These are phyloP conservation scores for Bremia lactucae DNA, from an alignment of 352 stramenopile genomes.

Conservation along the genomic window DNA sequence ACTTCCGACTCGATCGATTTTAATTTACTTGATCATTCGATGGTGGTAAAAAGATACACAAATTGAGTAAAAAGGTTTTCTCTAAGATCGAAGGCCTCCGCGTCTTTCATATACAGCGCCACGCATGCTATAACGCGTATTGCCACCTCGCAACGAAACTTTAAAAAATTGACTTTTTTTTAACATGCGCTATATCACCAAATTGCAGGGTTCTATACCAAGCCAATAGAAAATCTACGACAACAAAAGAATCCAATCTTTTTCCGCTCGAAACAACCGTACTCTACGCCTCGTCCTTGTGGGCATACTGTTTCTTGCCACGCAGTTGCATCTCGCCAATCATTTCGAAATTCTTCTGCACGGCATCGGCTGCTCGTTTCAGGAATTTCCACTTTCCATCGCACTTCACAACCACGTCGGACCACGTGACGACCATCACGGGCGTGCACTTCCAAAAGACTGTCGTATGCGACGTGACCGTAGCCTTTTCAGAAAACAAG, in stretches of 20 bases:
- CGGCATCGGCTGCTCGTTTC: slow-evolving; percentile 49
- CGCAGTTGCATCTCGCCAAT: slow-evolving; percentile 83
- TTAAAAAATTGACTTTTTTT: too few relatives aligned
- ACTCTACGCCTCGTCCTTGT: slow-evolving; percentile 46
- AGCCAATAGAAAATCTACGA: too few relatives aligned
- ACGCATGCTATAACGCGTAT: too few relatives aligned
- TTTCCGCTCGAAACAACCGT: too few relatives aligned
- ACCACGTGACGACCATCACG: slow-evolving; percentile 77
- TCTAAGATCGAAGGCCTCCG: slow-evolving; percentile 49
- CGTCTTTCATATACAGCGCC: slow-evolving; percentile 58
- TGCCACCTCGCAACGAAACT: too few relatives aligned
- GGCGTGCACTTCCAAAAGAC: slow-evolving; percentile 83
- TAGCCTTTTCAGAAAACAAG: slow-evolving; percentile 36
- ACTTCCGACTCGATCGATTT: too few relatives aligned
- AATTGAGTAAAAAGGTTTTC: too few relatives aligned
- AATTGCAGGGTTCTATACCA: too few relatives aligned
- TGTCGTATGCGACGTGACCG: slow-evolving; percentile 49
- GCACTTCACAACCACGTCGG: slow-evolving; percentile 60
- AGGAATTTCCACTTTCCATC: slow-evolving; percentile 72
- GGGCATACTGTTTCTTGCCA: slow-evolving; percentile 82
- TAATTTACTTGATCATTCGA: too few relatives aligned
- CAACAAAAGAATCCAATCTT: too few relatives aligned
- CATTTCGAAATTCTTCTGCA: slow-evolving; percentile 86
- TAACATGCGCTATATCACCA: too few relatives aligned
- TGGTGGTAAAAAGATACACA: too few relatives aligned